These are phyloP conservation scores for Sclerotinia sclerotiorum DNA, from an alignment of 2,329 filamentous ascomycete genomes.

Conservation along the genomic window DNA sequence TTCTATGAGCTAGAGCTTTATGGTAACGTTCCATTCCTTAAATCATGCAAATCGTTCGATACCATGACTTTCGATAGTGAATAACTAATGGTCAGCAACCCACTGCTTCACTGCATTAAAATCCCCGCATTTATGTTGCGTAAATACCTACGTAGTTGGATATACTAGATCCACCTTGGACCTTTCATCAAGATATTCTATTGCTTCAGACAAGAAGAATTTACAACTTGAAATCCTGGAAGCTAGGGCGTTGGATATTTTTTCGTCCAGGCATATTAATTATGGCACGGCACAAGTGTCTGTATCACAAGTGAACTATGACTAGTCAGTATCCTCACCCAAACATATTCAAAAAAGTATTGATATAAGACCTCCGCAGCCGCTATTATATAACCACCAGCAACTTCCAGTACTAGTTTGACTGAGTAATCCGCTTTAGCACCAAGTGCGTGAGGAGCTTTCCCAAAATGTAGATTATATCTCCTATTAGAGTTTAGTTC, in stretches of 20 bases:
- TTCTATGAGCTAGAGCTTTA: accelerated
- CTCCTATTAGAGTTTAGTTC: not conserved
- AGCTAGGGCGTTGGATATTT: not conserved
- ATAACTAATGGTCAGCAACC: not conserved
- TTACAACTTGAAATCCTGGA: accelerated
- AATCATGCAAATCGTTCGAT: not conserved
- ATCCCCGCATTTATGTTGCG: not conserved
- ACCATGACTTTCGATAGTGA: not conserved
- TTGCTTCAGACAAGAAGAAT: not conserved
- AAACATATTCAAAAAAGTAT: too few species aligned
- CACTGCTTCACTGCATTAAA: not conserved
- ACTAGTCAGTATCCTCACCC: not conserved
- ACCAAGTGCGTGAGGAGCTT: not conserved
- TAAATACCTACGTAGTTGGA: too few species aligned
- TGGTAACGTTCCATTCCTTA: not conserved
- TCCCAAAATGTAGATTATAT: not conserved
- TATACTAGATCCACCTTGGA: too few species aligned
- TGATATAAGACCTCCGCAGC: not conserved
- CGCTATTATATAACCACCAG: not conserved
- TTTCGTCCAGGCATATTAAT: not conserved
- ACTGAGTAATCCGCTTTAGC: conserved; percentile 1
- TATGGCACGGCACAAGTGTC: not conserved
- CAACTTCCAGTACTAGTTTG: not conserved
- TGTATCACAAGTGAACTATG: not conserved
- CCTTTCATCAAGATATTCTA: too few species aligned